Evolutionary conservation across 176 grass and related monocot genomes (phyloP).

Genomic region (Hyparrhenia diplandra): DNA sequence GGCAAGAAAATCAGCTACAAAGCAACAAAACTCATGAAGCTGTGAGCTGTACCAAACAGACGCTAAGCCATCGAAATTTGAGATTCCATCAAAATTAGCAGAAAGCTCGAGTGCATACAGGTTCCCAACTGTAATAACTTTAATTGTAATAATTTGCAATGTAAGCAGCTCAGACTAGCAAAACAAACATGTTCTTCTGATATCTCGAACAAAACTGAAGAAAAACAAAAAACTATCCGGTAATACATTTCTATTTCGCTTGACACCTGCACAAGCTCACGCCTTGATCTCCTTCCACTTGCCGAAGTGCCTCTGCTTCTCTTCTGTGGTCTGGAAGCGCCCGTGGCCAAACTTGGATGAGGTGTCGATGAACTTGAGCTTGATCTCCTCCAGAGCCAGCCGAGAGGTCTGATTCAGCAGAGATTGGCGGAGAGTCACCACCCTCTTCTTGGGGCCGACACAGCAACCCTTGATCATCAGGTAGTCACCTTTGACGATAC

Average conservation of each 20-base stretch:
- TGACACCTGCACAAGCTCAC: neutral
- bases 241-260: neutral
- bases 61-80: too few relatives aligned
- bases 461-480: conserved; percentile 94
- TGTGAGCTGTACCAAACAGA: too few relatives aligned
- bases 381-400: conserved; percentile 85
- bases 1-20: too few relatives aligned
- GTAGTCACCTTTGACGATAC: conserved; percentile 86
- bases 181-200: conserved; percentile 8
- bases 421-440: conserved; percentile 85
- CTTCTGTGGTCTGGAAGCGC: conserved; percentile 90
- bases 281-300: conserved; percentile 62
- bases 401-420: conserved; percentile 88
- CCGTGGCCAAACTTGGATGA: conserved; percentile 96
- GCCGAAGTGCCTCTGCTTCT: conserved; percentile 86
- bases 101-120: neutral
- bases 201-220: conserved; percentile 28
- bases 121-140: neutral
- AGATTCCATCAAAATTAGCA: too few relatives aligned
- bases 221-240: conserved; percentile 9
- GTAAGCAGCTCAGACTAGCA: conserved; percentile 21
- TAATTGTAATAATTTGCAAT: conserved; percentile 1
- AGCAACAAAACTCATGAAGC: too few relatives aligned
- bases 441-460: conserved; percentile 91
- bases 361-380: conserved; percentile 94